Conservation (phyloP, 257 asterid genomes). For the Solanum piurae region DNA sequence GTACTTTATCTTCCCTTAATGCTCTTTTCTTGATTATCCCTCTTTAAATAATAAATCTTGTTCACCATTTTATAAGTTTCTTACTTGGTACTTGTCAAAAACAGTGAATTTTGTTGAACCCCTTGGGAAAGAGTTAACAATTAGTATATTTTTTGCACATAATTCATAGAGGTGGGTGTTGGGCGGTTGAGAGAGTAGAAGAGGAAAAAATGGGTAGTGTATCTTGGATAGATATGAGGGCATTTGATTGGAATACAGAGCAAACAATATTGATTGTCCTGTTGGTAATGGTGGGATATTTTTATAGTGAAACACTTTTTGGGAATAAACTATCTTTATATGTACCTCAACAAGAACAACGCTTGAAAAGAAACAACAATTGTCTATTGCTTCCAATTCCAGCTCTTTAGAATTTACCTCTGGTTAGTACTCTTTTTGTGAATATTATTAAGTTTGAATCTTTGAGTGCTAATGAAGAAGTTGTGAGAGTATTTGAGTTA, state of each 20-base stretch:
- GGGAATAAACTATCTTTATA: constrained; percentile 19
- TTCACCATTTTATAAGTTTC: no score
- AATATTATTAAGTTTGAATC: neutral
- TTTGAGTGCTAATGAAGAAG: neutral
- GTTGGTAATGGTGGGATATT: constrained; percentile 64
- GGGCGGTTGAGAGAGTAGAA: neutral
- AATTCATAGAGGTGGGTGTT: neutral
- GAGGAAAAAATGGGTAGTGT: neutral
- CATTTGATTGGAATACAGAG: constrained; percentile 68
- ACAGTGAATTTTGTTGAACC: no score
- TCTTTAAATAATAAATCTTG: no score
- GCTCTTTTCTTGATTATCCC: no score
- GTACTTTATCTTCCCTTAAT: no score
- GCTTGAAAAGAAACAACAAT: constrained; percentile 15
- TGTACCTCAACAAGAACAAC: constrained; percentile 18
- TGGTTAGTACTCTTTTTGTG: constrained; percentile 19
- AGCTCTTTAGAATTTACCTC: constrained; percentile 14
- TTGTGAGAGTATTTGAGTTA: neutral
- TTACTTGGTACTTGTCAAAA: no score
- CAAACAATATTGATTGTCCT: constrained; percentile 46
- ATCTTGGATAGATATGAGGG: constrained; percentile 28
- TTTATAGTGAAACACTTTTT: constrained; percentile 74
- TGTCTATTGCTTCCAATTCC: constrained; percentile 11
- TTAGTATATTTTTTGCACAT: neutral
- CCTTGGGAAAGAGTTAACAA: neutral